Percentiles rank a stretch among this genome's conserved stretches.
phyloP scores from a whole-genome alignment of 257 asterid species.

The Plantago ovata region DNA sequence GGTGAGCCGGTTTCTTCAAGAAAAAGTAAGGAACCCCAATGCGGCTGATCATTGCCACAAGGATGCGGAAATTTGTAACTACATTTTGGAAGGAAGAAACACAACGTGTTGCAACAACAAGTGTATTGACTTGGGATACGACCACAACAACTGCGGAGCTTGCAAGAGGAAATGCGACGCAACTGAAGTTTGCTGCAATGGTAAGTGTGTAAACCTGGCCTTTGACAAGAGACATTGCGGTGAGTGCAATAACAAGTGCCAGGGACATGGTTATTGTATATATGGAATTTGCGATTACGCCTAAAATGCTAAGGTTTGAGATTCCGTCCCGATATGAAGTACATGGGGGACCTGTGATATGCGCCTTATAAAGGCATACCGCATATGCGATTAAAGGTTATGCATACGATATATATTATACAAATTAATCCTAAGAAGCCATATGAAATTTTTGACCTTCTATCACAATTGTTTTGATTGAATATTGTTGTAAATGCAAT shows the following conservation, averaged over 20 bases:
- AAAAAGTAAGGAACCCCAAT: constrained; percentile 19
- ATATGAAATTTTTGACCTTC: no score
- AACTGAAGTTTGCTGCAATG: constrained; percentile 33
- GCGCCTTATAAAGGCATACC: no score
- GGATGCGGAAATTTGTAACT: no score
- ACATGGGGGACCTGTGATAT: no score
- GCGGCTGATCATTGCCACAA: no score
- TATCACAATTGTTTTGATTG: no score
- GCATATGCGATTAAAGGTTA: no score
- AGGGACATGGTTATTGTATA: constrained; percentile 21
- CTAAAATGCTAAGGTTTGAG: not conserved
- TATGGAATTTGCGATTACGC: constrained; percentile 47
- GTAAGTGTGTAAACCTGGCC: constrained; percentile 36
- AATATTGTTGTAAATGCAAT: no score
- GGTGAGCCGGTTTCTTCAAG: constrained; percentile 37
- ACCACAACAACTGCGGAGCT: constrained; percentile 34
- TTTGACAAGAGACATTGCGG: constrained; percentile 46
- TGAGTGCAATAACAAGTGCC: constrained; percentile 32
- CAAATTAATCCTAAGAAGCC: no score
- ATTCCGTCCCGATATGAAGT: not conserved
- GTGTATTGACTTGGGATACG: constrained; percentile 30
- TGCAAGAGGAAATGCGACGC: constrained; percentile 34
- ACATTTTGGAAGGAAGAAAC: no score
- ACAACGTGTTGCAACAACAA: no score
- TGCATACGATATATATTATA: no score